Conservation (phyloP, 2,329 filamentous ascomycete species). For the Penicillium sp. region DNA sequence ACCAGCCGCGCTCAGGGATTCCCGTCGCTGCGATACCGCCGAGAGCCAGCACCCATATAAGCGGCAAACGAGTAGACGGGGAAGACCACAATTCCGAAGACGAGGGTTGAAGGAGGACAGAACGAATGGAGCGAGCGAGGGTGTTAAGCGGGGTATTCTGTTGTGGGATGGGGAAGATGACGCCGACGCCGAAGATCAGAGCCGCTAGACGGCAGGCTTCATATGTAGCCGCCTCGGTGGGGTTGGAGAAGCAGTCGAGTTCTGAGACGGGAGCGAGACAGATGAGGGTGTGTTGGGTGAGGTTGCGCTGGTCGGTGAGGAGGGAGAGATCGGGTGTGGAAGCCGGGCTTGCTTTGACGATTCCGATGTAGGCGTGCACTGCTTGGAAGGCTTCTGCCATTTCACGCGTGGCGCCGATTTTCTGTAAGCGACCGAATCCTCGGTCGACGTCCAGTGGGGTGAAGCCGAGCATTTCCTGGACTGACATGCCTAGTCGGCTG, state of each 20-base stretch:
- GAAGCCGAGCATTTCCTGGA: conserved; percentile 30
- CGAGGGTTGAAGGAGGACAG: conserved; percentile 24
- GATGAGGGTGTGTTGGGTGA: conserved; percentile 38
- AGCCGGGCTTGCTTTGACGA: conserved; percentile 26
- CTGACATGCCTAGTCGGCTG: conserved; percentile 15
- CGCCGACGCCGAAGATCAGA: conserved; percentile 38
- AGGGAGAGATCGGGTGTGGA: conserved; percentile 22
- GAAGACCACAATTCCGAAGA: conserved; percentile 27
- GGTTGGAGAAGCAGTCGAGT: conserved; percentile 18
- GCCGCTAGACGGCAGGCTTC: conserved; percentile 37
- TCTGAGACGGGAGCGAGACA: conserved; percentile 29
- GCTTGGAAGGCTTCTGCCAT: conserved; percentile 34
- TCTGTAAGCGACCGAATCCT: conserved; percentile 23
- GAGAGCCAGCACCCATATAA: conserved; percentile 39
- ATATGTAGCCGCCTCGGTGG: conserved; percentile 29
- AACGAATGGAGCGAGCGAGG: conserved; percentile 29
- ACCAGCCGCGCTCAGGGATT: conserved; percentile 34
- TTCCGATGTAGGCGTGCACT: conserved; percentile 31
- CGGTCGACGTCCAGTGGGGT: conserved; percentile 24
- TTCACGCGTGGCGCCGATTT: conserved; percentile 27
- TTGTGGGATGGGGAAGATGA: conserved; percentile 40
- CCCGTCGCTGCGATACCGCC: conserved; percentile 39
- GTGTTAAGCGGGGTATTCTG: conserved; percentile 35
- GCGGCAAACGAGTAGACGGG: conserved; percentile 20
- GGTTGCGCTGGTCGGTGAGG: conserved; percentile 39